Conservation (phyloP, 352 stramenopile species). For the Pythium coloratum region DNA sequence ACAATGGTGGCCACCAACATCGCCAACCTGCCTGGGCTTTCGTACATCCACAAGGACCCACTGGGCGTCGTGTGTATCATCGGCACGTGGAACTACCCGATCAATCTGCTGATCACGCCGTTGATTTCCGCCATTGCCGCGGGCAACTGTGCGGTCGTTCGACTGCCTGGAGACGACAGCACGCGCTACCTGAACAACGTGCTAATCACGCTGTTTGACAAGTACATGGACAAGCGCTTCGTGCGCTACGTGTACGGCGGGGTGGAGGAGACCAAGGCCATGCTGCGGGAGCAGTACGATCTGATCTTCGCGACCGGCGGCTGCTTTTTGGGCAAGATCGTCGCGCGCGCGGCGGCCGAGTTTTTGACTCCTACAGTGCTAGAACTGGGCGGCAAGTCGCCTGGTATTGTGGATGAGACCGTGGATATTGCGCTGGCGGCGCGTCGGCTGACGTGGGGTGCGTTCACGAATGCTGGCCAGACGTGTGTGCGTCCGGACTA, state of each 20-base stretch:
- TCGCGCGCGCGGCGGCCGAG: slow-evolving; percentile 90
- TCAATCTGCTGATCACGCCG: slow-evolving; percentile 57
- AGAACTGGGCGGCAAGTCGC: slow-evolving; percentile 94
- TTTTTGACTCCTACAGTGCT: slow-evolving; percentile 94
- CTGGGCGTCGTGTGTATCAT: slow-evolving; percentile 90
- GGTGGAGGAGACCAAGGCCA: slow-evolving; percentile 77
- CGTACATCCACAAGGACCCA: slow-evolving; percentile 68
- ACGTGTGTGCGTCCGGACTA: slow-evolving; percentile 95
- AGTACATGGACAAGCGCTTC: slow-evolving; percentile 76
- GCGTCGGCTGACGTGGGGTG: slow-evolving; percentile 82
- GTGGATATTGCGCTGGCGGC: slow-evolving; percentile 58
- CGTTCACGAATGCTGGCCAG: slow-evolving; percentile 92
- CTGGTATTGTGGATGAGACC: slow-evolving; percentile 80
- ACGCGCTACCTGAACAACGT: slow-evolving; percentile 54
- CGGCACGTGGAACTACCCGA: slow-evolving; percentile 92
- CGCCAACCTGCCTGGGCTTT: slow-evolving; percentile 52
- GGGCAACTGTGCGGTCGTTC: slow-evolving; percentile 94
- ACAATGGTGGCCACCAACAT: slow-evolving; percentile 49
- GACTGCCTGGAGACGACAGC: slow-evolving; percentile 89
- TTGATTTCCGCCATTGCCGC: slow-evolving; percentile 55
- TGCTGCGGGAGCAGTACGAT: slow-evolving; percentile 78
- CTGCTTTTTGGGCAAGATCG: slow-evolving; percentile 85
- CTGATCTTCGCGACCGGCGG: slow-evolving; percentile 85
- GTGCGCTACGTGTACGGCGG: slow-evolving; percentile 85
- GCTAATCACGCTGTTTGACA: slow-evolving; percentile 59